These are phyloP conservation scores for Hippophae tibetana DNA, from an alignment of 306 rosid species.

Conservation along the genomic window DNA sequence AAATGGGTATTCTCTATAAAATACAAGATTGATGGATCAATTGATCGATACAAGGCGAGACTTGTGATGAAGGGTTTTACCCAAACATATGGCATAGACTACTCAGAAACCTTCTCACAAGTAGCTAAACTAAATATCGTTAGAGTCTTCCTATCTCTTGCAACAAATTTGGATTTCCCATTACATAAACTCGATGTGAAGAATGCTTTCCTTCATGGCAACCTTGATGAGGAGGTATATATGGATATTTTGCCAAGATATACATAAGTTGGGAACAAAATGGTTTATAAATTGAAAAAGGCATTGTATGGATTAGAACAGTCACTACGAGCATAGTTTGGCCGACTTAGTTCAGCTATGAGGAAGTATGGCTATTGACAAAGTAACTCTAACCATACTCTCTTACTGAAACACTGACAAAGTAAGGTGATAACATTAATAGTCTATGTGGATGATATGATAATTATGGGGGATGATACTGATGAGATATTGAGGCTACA, in stretches of 20 bases:
- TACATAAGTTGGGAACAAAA: neutral
- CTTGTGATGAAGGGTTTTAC: no score
- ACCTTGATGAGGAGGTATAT: neutral
- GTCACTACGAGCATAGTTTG: neutral
- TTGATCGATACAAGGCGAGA: no score
- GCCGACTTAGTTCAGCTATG: neutral
- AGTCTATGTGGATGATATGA: neutral
- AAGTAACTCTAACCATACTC: neutral
- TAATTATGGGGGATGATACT: neutral
- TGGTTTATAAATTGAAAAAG: neutral
- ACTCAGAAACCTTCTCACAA: no score
- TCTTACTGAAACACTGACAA: neutral
- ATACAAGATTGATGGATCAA: no score
- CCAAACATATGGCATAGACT: no score
- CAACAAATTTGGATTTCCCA: no score
- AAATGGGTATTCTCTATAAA: no score
- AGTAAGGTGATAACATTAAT: neutral
- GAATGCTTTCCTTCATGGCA: no score
- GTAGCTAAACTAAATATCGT: no score
- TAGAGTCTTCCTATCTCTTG: no score
- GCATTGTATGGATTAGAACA: neutral
- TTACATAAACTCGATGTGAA: no score
- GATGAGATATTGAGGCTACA: neutral
- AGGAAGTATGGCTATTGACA: neutral
- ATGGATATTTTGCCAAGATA: neutral